Percentiles rank a stretch among this genome's conserved stretches.
phyloP scores from a whole-genome alignment of 768 basidiomycete genomes.

The Kwoniella dejecticola region DNA sequence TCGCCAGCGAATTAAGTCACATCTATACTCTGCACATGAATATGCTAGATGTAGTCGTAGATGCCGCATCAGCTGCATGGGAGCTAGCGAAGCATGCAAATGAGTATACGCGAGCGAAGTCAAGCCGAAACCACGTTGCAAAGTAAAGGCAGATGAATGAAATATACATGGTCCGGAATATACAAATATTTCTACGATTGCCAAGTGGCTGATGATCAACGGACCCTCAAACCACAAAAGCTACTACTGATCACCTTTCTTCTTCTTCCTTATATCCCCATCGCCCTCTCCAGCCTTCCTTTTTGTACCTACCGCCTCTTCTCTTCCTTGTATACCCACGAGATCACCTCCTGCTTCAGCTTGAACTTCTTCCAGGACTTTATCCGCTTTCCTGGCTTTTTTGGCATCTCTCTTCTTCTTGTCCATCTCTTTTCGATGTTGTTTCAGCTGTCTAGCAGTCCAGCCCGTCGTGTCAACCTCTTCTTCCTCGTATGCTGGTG shows the following conservation, averaged over 20 bases:
- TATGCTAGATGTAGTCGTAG: too few relatives aligned
- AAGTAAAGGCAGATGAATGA: too few relatives aligned
- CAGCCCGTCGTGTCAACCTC: constrained; percentile 34
- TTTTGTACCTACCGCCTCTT: constrained; percentile 10
- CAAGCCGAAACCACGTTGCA: too few relatives aligned
- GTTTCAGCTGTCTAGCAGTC: constrained; percentile 32
- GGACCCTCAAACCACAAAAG: too few relatives aligned
- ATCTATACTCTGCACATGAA: too few relatives aligned
- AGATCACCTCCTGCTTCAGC: constrained; percentile 27
- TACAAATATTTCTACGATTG: neutral
- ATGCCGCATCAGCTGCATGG: too few relatives aligned
- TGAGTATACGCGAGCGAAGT: too few relatives aligned
- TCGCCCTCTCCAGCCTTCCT: constrained; percentile 15
- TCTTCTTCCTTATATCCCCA: constrained; percentile 14
- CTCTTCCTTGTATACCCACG: constrained; percentile 7
- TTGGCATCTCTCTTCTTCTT: constrained; percentile 38
- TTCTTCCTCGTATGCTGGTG: constrained; percentile 16
- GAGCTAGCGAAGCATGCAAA: too few relatives aligned
- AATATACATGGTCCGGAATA: too few relatives aligned
- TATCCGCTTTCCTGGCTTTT: constrained; percentile 45
- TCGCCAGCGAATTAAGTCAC: too few relatives aligned
- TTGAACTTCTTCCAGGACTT: constrained; percentile 25
- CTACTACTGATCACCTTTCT: neutral
- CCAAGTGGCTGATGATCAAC: too few relatives aligned
- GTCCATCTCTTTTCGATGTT: constrained; percentile 30